Evolutionary conservation across 192 early-diverging fungal genomes (phyloP).

Genomic region (Mortierella hygrophila): DNA sequence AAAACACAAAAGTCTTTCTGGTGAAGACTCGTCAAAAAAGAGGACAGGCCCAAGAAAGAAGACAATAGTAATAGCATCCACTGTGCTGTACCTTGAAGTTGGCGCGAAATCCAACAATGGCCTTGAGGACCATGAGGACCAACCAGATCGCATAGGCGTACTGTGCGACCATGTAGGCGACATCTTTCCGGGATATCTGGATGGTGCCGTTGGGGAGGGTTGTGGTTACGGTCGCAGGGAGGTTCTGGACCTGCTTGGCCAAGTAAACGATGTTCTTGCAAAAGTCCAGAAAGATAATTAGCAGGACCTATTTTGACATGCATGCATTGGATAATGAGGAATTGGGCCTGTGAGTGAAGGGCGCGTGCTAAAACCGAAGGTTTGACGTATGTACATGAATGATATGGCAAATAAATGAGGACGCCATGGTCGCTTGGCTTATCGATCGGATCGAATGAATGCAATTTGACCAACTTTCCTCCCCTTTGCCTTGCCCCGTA

Average conservation of each 20-base stretch:
- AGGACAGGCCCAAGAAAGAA: not conserved
- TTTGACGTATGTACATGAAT: too few relatives aligned
- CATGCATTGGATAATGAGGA: not conserved
- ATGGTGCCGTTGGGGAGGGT: not conserved
- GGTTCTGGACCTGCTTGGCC: conserved; percentile 23
- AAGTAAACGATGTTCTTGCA: conserved; percentile 39
- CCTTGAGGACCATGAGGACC: conserved; percentile 37
- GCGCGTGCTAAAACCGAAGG: not conserved
- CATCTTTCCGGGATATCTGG: conserved; percentile 4
- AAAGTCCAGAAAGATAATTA: conserved; percentile 44
- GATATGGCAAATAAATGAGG: not conserved
- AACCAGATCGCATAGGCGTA: conserved; percentile 48
- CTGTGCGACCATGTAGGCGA: conserved; percentile 42
- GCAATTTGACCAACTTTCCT: not conserved
- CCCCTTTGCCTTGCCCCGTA: not conserved
- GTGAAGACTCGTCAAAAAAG: not conserved
- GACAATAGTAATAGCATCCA: too few relatives aligned
- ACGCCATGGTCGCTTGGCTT: not conserved
- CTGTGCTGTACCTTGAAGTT: conserved; percentile 33
- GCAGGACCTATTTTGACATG: conserved; percentile 24
- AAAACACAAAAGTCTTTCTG: not conserved
- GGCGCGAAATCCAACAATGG: conserved; percentile 39
- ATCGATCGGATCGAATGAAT: not conserved
- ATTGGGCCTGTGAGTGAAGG: not conserved
- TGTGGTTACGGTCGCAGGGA: not conserved